Evolutionary conservation across 345 rosid genomes (phyloP).

Genomic region (Eucalyptus sp.): DNA sequence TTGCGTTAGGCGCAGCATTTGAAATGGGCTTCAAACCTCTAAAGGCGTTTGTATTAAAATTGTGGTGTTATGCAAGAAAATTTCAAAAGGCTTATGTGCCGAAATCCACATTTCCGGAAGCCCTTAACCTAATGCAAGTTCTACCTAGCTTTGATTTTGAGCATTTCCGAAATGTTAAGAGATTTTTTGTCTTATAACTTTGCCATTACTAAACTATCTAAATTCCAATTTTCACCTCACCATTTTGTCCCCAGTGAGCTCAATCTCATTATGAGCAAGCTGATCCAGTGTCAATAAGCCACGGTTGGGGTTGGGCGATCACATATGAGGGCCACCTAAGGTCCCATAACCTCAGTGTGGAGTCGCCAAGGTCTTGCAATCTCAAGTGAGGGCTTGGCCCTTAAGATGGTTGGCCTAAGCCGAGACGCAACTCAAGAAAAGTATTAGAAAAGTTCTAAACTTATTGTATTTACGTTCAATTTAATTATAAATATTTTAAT

Average conservation of each 20-base stretch:
- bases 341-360: rapidly evolving
- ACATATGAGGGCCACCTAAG: rapidly evolving
- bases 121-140: no score
- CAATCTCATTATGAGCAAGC: no score
- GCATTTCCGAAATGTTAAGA: no score
- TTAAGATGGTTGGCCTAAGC: background rate
- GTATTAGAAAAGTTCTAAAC: no score
- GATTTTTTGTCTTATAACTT: no score
- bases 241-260: background rate
- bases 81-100: background rate
- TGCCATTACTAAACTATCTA: no score
- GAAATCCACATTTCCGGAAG: no score
- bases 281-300: background rate
- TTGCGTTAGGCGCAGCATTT: background rate
- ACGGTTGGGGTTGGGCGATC: rapidly evolving
- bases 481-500: rapidly evolving
- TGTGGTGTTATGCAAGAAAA: background rate
- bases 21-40: background rate
- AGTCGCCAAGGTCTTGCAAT: background rate
- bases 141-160: no score
- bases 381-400: rapidly evolving
- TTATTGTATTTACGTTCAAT: rapidly evolving
- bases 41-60: background rate
- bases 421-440: rapidly evolving
- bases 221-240: no score